Evolutionary conservation across 768 basidiomycete genomes (phyloP).

Genomic region (Candolleomyces eurysporus): DNA sequence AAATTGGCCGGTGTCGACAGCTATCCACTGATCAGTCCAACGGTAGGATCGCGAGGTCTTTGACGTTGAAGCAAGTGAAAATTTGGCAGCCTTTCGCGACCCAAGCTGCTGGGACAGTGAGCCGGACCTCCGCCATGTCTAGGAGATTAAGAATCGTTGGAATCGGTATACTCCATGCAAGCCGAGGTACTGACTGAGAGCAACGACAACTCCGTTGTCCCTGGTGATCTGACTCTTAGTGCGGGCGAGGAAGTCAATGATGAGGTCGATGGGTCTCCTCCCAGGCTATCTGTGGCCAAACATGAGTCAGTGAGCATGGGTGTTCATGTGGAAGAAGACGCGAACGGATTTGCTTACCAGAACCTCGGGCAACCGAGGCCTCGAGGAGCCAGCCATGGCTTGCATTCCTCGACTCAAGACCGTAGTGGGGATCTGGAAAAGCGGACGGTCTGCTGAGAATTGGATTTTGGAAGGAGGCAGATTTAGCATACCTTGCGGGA

Average conservation of each 20-base stretch:
- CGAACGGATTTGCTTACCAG: constrained; percentile 53
- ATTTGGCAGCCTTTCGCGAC: constrained; percentile 53
- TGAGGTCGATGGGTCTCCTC: constrained; percentile 75
- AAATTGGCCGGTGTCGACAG: constrained; percentile 79
- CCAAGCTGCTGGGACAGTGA: constrained; percentile 71
- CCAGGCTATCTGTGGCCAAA: constrained; percentile 40
- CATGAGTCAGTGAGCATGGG: neutral
- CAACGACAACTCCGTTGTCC: constrained; percentile 83
- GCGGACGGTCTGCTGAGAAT: too few species aligned
- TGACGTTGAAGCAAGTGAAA: constrained; percentile 88
- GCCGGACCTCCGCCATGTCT: constrained; percentile 83
- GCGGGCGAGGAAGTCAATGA: constrained; percentile 79
- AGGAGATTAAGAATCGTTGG: neutral
- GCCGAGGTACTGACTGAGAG: constrained; percentile 54
- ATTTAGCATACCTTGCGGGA: constrained; percentile 49
- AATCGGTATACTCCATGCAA: neutral
- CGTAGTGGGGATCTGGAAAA: too few species aligned
- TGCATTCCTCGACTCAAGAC: too few species aligned
- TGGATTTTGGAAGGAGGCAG: neutral
- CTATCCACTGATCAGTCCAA: constrained; percentile 82
- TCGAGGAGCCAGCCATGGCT: constrained; percentile 62
- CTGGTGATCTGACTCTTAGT: constrained; percentile 84
- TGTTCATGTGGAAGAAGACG: neutral
- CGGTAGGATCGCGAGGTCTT: constrained; percentile 76
- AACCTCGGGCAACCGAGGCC: constrained; percentile 72